Evolutionary conservation across 352 stramenopile genomes (phyloP).

Genomic region (Pythium pyrilobum): DNA sequence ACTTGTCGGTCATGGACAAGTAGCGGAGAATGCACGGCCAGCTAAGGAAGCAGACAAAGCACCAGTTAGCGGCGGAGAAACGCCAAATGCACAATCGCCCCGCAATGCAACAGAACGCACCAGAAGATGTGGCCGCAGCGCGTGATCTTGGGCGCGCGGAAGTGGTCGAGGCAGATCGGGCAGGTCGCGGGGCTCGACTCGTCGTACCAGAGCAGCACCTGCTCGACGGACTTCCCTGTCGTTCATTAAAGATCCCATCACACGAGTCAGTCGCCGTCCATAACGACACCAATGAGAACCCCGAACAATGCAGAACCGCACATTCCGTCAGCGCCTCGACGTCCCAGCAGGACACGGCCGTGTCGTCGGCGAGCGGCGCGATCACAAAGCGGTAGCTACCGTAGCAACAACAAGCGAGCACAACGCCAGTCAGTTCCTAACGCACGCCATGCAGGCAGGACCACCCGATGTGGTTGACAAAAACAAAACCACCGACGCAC

Average conservation of each 20-base stretch:
- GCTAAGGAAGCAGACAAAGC: slow-evolving; percentile 20
- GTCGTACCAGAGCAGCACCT: slow-evolving; percentile 79
- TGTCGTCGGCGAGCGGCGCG: slow-evolving; percentile 40
- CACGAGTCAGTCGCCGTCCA: too few species aligned
- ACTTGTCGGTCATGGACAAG: slow-evolving; percentile 80
- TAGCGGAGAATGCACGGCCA: slow-evolving; percentile 84
- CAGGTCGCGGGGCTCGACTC: slow-evolving; percentile 32
- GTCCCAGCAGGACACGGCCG: slow-evolving; percentile 53
- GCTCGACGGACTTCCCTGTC: slow-evolving; percentile 79
- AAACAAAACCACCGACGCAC: slow-evolving; percentile 23
- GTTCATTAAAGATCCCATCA: too few species aligned
- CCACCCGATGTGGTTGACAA: too few species aligned
- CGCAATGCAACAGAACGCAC: slow-evolving; percentile 20
- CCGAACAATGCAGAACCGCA: slow-evolving; percentile 22
- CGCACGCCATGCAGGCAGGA: too few species aligned
- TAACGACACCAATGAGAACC: not conserved
- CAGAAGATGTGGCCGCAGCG: slow-evolving; percentile 85
- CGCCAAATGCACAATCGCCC: not conserved
- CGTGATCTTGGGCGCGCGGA: slow-evolving; percentile 80
- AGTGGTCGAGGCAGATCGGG: slow-evolving; percentile 77
- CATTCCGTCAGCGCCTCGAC: slow-evolving; percentile 77
- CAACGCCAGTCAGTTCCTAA: too few species aligned
- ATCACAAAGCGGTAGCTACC: slow-evolving; percentile 83
- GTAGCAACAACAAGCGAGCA: too few species aligned
- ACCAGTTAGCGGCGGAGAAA: not conserved